Percentiles rank a stretch among this genome's conserved stretches.
These are phyloP conservation scores for Ophiosphaerella korrae DNA, from an alignment of 2,329 filamentous ascomycete genomes.

Conservation along the genomic window DNA sequence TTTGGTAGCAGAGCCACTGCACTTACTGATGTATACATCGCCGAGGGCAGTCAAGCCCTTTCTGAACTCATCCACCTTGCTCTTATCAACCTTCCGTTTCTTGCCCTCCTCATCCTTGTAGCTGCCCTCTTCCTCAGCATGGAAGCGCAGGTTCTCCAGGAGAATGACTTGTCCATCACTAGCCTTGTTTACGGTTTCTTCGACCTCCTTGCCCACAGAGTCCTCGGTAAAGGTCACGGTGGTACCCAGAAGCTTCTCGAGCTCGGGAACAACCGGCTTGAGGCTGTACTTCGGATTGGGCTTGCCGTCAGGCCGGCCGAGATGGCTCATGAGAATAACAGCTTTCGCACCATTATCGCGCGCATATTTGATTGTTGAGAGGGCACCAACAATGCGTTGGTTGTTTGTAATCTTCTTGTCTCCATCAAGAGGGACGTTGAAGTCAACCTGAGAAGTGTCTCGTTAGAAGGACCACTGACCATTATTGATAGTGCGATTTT, in stretches of 20 bases:
- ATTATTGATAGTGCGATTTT: conserved; percentile 3
- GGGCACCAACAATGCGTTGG: conserved; percentile 95
- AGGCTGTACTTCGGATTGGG: conserved; percentile 92
- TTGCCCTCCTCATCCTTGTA: conserved; percentile 92
- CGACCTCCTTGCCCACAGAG: conserved; percentile 86
- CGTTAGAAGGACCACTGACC: conserved; percentile 9
- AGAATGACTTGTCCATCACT: conserved; percentile 82
- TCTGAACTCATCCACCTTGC: conserved; percentile 88
- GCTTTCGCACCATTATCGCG: conserved; percentile 88
- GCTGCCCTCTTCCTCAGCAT: conserved; percentile 97
- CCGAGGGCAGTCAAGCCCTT: conserved; percentile 93
- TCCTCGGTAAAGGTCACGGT: conserved; percentile 87
- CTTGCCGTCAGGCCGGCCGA: conserved; percentile 92
- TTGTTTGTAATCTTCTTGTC: conserved; percentile 96
- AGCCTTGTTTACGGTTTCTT: conserved; percentile 86
- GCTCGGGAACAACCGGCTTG: conserved; percentile 86
- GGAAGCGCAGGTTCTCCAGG: conserved; percentile 97
- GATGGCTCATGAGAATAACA: conserved; percentile 97
- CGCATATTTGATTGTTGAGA: conserved; percentile 94
- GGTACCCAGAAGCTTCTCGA: conserved; percentile 87
- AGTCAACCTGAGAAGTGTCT: conserved; percentile 77
- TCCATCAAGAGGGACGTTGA: conserved; percentile 96
- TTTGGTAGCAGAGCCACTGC: too few species aligned
- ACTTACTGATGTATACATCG: conserved; percentile 92
- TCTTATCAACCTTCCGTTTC: conserved; percentile 97